Evolutionary conservation across 2,329 filamentous ascomycete species (phyloP).

Genomic region (Calonectria montana): DNA sequence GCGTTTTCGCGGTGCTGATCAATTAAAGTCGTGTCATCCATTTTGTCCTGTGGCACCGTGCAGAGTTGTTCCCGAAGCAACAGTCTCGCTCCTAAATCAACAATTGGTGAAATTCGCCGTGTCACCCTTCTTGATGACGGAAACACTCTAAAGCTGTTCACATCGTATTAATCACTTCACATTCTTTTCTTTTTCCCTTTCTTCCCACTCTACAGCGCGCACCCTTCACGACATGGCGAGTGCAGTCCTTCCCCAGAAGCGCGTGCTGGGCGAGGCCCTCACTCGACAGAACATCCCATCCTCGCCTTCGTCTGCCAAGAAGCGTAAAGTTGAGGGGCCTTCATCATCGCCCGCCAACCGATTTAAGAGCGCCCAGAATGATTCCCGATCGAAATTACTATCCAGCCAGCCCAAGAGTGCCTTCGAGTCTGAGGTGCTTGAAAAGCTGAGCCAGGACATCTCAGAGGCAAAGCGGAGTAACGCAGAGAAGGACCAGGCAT

Average conservation of each 20-base stretch:
- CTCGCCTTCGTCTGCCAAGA: constrained; percentile 75
- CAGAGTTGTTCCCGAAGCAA: constrained; percentile 27
- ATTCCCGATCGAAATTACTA: constrained; percentile 68
- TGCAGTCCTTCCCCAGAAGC: constrained; percentile 74
- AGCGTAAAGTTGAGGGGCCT: constrained; percentile 79
- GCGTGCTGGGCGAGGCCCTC: constrained; percentile 77
- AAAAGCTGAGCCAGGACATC: constrained; percentile 96
- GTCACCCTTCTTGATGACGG: constrained; percentile 31
- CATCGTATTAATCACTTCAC: neutral
- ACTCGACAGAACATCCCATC: constrained; percentile 71
- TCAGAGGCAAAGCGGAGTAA: constrained; percentile 86
- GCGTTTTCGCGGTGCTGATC: constrained; percentile 45
- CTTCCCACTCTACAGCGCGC: constrained; percentile 19
- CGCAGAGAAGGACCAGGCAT: constrained; percentile 92
- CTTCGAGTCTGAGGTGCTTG: constrained; percentile 93
- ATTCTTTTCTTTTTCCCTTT: constrained; percentile 2
- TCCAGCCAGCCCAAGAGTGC: constrained; percentile 88
- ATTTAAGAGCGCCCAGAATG: constrained; percentile 73
- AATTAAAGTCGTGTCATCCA: constrained; percentile 45
- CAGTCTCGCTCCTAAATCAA: constrained; percentile 10
- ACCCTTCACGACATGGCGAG: constrained; percentile 57
- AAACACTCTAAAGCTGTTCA: constrained; percentile 7
- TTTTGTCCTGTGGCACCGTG: constrained; percentile 28
- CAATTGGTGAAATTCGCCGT: constrained; percentile 20
- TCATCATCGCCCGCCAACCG: constrained; percentile 67